These are phyloP conservation scores for Corrigiola litoralis DNA, from an alignment of 179 eudicot genomes.

Conservation along the genomic window DNA sequence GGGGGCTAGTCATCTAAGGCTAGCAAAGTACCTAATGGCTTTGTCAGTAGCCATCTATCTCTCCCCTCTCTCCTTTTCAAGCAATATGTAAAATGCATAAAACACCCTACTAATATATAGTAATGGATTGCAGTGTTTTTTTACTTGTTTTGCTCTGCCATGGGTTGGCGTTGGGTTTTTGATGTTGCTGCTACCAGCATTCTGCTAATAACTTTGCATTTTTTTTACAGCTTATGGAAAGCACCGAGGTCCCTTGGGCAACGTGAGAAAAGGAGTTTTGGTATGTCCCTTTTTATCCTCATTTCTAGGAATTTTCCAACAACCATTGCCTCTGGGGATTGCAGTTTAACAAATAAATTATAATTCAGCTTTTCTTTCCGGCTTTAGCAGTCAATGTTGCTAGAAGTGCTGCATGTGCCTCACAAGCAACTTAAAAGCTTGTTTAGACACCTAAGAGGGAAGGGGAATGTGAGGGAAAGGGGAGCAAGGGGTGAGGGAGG, in stretches of 20 bases:
- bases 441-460: too few relatives aligned
- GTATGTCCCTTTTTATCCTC: constrained; percentile 33
- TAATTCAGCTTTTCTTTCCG: neutral
- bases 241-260: constrained; percentile 84
- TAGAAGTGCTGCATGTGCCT: neutral
- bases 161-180: neutral
- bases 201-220: neutral
- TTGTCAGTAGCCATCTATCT: too few relatives aligned
- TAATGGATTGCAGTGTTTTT: too few relatives aligned
- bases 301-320: neutral
- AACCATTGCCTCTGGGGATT: neutral
- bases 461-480: too few relatives aligned
- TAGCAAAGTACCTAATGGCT: too few relatives aligned
- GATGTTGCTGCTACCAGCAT: neutral
- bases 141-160: neutral
- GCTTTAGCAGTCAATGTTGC: neutral
- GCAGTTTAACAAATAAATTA: neutral
- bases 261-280: constrained; percentile 97
- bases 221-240: constrained; percentile 71
- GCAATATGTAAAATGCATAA: too few relatives aligned
- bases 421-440: neutral
- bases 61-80: too few relatives aligned
- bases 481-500: neutral
- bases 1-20: too few relatives aligned
- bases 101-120: too few relatives aligned